A percentile compares a stretch with the other conserved stretches of the same genome.
Evolutionary conservation across 169 alveolate genomes (phyloP).

Genomic region (Plasmodium sp.): DNA sequence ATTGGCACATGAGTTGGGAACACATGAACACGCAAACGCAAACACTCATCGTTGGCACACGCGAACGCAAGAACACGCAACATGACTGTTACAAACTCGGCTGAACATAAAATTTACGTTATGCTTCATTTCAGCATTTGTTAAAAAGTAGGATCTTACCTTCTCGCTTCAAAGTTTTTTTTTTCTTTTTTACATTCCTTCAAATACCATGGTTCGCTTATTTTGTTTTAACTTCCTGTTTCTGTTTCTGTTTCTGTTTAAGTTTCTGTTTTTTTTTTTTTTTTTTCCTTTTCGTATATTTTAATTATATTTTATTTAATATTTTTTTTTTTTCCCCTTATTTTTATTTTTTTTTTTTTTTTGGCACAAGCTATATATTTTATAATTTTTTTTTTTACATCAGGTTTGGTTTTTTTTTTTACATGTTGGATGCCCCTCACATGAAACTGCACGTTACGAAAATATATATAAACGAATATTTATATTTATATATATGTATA

Average conservation of each 20-base stretch:
- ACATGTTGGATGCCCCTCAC: neutral
- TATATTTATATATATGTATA: too few relatives aligned
- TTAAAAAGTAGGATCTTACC: conserved; percentile 20
- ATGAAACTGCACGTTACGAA: neutral
- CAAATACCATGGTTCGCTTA: conserved; percentile 73
- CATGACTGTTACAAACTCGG: neutral
- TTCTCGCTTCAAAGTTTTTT: conserved; percentile 29
- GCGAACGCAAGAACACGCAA: neutral
- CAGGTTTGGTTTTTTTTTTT: neutral
- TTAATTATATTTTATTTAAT: neutral
- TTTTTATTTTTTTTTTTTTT: neutral
- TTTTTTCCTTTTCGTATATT: neutral
- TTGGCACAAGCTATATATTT: neutral
- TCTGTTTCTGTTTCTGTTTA: neutral
- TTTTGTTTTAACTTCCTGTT: conserved; percentile 7
- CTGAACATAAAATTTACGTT: neutral
- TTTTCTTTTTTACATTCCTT: conserved; percentile 24
- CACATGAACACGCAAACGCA: neutral
- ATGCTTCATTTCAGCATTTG: neutral
- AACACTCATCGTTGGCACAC: neutral
- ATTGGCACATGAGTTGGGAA: neutral
- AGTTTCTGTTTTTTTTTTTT: neutral
- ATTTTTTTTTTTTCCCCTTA: neutral
- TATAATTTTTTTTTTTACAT: neutral
- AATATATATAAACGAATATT: neutral